These are phyloP conservation scores for Hericium coralloides DNA, from an alignment of 768 basidiomycete genomes.

Conservation along the genomic window DNA sequence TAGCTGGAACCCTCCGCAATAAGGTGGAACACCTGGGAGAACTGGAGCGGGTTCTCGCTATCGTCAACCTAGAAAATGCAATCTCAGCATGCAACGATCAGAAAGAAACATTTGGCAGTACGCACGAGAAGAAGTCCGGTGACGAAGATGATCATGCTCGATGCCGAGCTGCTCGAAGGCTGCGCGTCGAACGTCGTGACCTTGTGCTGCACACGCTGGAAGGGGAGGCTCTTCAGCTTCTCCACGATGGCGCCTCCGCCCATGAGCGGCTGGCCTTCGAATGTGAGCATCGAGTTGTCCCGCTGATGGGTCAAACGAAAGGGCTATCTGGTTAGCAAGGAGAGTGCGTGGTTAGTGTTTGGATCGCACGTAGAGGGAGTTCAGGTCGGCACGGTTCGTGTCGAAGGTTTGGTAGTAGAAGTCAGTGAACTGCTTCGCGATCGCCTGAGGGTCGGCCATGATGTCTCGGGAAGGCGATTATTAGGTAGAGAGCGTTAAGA, in stretches of 20 bases:
- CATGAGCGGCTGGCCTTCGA: conserved; percentile 53
- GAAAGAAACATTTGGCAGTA: not conserved
- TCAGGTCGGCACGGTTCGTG: conserved; percentile 43
- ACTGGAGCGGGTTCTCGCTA: conserved; percentile 68
- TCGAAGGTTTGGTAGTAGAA: conserved; percentile 86
- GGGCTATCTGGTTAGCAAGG: conserved; percentile 2
- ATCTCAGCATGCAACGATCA: too few relatives aligned
- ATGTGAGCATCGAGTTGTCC: conserved; percentile 74
- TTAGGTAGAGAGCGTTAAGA: not conserved
- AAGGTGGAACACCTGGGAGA: conserved; percentile 91
- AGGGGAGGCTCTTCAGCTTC: conserved; percentile 75
- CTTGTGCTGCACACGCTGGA: conserved; percentile 72
- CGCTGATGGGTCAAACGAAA: conserved; percentile 43
- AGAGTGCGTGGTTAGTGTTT: conserved; percentile 17
- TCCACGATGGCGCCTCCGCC: conserved; percentile 51
- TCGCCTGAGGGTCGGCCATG: conserved; percentile 65
- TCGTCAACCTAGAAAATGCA: conserved; percentile 62
- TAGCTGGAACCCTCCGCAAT: conserved; percentile 64
- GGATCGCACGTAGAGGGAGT: conserved; percentile 67
- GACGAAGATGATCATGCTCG: conserved; percentile 64
- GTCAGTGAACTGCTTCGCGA: conserved; percentile 72
- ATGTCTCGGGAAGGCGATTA: conserved; percentile 1
- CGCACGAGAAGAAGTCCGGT: conserved; percentile 78
- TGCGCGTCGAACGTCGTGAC: conserved; percentile 83
- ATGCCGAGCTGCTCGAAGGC: conserved; percentile 54